These are phyloP conservation scores for Corymbia calophylla DNA, from an alignment of 441 rosid genomes.

Conservation along the genomic window DNA sequence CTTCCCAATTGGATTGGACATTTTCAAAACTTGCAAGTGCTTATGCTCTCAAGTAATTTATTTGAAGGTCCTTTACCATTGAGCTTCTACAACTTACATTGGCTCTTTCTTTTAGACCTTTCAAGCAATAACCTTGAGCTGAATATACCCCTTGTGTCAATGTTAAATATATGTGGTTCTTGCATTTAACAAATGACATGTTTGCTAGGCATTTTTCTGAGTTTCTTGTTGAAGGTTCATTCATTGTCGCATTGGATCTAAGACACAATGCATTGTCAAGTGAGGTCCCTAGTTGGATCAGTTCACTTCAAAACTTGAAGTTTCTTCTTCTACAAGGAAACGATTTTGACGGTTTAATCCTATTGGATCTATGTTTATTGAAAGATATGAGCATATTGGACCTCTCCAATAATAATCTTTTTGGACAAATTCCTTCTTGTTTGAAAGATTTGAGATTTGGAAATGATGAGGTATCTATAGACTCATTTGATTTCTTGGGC, in stretches of 20 bases:
- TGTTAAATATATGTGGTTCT: rapidly evolving
- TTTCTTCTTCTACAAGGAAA: background rate
- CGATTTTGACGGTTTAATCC: background rate
- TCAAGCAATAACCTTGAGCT: background rate
- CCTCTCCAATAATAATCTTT: background rate
- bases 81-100: rapidly evolving
- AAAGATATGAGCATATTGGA: background rate
- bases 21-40: rapidly evolving
- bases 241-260: background rate
- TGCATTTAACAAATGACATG: background rate
- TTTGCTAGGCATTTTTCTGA: rapidly evolving
- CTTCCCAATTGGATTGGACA: too few species aligned
- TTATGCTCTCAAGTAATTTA: rapidly evolving
- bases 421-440: background rate
- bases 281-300: rapidly evolving
- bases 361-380: background rate
- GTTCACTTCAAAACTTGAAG: background rate
- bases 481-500: too few species aligned
- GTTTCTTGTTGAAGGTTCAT: rapidly evolving
- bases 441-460: too few species aligned
- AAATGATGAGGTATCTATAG: rapidly evolving
- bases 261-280: background rate
- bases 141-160: rapidly evolving
- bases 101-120: rapidly evolving
- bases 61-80: rapidly evolving